phyloP scores from a whole-genome alignment of 805 yeast species.

The Ogataea haglerorum region DNA sequence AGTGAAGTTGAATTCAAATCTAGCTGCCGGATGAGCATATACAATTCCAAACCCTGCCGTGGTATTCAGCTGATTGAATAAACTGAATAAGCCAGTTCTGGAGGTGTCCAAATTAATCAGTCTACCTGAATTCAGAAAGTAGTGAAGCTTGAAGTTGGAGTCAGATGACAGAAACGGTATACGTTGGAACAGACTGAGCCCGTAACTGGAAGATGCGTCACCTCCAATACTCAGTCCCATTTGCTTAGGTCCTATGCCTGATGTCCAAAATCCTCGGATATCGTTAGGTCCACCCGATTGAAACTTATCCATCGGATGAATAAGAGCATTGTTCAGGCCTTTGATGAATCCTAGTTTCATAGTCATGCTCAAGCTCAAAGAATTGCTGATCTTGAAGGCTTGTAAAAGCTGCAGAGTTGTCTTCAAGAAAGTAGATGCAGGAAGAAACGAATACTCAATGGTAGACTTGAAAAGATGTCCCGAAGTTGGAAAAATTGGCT shows the following conservation, averaged over 20 bases:
- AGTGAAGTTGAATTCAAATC: slow-evolving; percentile 56
- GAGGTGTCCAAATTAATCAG: slow-evolving; percentile 30
- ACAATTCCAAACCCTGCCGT: slow-evolving; percentile 48
- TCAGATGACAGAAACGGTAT: slow-evolving; percentile 41
- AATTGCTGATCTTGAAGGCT: slow-evolving; percentile 24
- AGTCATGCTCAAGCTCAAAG: slow-evolving; percentile 22
- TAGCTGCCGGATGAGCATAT: slow-evolving; percentile 54
- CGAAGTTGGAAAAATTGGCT: slow-evolving; percentile 38
- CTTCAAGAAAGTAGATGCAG: slow-evolving; percentile 39
- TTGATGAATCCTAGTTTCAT: slow-evolving; percentile 28
- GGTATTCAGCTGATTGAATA: slow-evolving; percentile 31
- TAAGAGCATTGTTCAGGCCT: slow-evolving; percentile 14
- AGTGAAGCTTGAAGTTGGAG: slow-evolving; percentile 47
- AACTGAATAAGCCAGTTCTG: slow-evolving; percentile 4
- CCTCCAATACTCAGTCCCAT: slow-evolving; percentile 51
- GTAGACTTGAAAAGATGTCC: slow-evolving; percentile 38
- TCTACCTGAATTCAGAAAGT: slow-evolving; percentile 47
- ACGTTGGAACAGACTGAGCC: slow-evolving; percentile 41
- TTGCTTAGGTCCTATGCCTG: slow-evolving; percentile 55
- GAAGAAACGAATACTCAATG: slow-evolving; percentile 25
- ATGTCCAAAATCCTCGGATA: slow-evolving; percentile 47
- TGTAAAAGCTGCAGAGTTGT: slow-evolving; percentile 38
- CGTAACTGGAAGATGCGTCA: slow-evolving; percentile 45
- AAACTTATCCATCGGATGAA: slow-evolving; percentile 49
- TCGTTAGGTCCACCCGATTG: slow-evolving; percentile 61